A percentile compares a stretch with the other conserved stretches of the same genome.
These are phyloP conservation scores for Coemansia sp. DNA, from an alignment of 192 early-diverging fungal genomes.

Conservation along the genomic window DNA sequence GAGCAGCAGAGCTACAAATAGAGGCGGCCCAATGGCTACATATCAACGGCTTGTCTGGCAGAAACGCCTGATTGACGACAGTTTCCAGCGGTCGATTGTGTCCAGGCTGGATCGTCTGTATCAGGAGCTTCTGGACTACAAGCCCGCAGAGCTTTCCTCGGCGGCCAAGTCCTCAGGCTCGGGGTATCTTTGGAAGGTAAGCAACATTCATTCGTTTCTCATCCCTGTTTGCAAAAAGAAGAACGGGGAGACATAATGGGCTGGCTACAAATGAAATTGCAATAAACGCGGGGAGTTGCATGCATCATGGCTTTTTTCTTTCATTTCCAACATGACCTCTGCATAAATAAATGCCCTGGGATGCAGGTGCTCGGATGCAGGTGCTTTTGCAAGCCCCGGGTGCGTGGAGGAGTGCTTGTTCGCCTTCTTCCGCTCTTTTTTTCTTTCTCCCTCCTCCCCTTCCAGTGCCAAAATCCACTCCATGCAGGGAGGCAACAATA, in stretches of 20 bases:
- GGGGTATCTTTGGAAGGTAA: constrained; percentile 43
- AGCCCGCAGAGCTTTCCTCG: constrained; percentile 41
- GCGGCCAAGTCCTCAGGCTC: constrained; percentile 1
- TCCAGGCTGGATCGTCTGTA: constrained; percentile 66
- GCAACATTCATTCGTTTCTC: not conserved
- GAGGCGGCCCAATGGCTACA: constrained; percentile 27
- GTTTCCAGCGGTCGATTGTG: constrained; percentile 69
- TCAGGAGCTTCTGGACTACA: constrained; percentile 60
- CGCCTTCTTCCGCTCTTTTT: no score
- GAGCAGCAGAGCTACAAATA: not conserved
- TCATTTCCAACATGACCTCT: no score
- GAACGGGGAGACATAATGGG: no score
- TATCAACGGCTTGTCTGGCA: constrained; percentile 50
- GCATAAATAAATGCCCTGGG: no score
- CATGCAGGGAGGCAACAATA: not conserved
- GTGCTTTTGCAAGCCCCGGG: no score
- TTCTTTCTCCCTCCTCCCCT: not conserved
- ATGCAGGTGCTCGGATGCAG: no score
- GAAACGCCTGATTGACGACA: constrained; percentile 64
- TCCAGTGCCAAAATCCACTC: not conserved
- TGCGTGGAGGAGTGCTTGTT: no score
- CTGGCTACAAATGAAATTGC: not conserved
- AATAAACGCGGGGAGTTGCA: not conserved
- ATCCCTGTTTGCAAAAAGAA: no score
- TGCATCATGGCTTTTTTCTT: not conserved